phyloP scores from a whole-genome alignment of 768 basidiomycete genomes.

The Serendipita indica region DNA sequence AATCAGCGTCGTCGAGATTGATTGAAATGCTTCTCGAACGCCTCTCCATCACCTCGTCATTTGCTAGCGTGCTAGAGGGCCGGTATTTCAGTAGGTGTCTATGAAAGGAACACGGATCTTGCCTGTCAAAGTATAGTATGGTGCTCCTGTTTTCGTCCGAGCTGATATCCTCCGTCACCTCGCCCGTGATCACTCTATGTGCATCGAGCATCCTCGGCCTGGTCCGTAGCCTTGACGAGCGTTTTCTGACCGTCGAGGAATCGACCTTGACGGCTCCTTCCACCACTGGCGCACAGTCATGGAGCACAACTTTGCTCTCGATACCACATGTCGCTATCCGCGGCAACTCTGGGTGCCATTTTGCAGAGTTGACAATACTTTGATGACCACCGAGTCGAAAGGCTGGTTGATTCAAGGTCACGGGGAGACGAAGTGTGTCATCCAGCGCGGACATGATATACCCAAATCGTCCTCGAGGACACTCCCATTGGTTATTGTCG shows the following conservation, averaged over 20 bases:
- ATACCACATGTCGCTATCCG: constrained; percentile 58
- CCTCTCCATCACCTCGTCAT: background rate
- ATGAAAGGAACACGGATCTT: constrained; percentile 15
- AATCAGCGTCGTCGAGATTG: background rate
- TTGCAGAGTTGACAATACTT: constrained; percentile 60
- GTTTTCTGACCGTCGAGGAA: constrained; percentile 29
- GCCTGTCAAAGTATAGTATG: constrained; percentile 63
- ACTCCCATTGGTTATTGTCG: constrained; percentile 30
- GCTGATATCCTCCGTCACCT: constrained; percentile 18
- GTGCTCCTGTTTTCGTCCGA: constrained; percentile 32
- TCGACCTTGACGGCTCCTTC: constrained; percentile 34
- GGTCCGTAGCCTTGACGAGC: constrained; percentile 26
- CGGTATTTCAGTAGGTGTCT: background rate
- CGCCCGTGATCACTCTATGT: constrained; percentile 20
- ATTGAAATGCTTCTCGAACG: background rate
- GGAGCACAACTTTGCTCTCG: constrained; percentile 52
- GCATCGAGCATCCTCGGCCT: constrained; percentile 18
- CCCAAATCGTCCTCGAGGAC: constrained; percentile 17
- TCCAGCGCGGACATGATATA: background rate
- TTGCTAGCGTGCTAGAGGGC: background rate
- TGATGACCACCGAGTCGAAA: constrained; percentile 50
- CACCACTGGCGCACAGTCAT: constrained; percentile 41
- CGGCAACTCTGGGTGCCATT: constrained; percentile 58
- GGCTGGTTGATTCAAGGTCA: constrained; percentile 46
- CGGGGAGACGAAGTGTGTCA: constrained; percentile 31